A percentile compares a stretch with the other conserved stretches of the same genome.
These are phyloP conservation scores for Apiospora kogelbergensis DNA, from an alignment of 2,329 filamentous ascomycete genomes.

Conservation along the genomic window DNA sequence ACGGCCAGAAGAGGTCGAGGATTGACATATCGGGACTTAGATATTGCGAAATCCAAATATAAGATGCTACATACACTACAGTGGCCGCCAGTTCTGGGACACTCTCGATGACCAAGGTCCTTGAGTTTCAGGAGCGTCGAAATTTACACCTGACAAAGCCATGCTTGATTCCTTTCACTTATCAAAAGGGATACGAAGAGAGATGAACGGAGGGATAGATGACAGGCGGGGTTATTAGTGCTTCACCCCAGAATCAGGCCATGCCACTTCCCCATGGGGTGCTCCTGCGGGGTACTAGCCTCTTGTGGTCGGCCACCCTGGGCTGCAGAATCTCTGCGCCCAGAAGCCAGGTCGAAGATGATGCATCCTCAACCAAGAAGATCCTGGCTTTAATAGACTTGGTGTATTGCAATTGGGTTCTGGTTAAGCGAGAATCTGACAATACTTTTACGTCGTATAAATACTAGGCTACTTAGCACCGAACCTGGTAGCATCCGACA, in stretches of 20 bases:
- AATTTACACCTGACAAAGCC: no score
- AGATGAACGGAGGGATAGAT: background rate
- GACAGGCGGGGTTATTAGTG: background rate
- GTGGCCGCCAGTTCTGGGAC: no score
- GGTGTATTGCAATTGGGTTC: background rate
- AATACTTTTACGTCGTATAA: background rate
- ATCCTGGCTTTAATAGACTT: background rate
- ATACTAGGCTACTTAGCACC: background rate
- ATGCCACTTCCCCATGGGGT: constrained; percentile 1
- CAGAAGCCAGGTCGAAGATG: background rate
- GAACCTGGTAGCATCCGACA: background rate
- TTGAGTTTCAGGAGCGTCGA: no score
- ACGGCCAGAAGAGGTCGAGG: no score
- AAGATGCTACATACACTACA: no score
- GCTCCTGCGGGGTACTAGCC: background rate
- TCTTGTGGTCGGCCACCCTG: background rate
- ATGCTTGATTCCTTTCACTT: no score
- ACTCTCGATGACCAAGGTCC: no score
- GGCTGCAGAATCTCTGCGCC: background rate
- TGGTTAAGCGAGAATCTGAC: background rate
- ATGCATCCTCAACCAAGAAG: background rate
- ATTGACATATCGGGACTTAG: no score
- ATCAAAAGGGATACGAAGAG: no score
- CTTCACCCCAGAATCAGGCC: background rate
- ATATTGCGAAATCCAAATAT: no score